Evolutionary conservation across 805 yeast species (phyloP), one percentile per base, ranked within the genome.

Genomic region (Yamadazyma ubonensis): DNA sequence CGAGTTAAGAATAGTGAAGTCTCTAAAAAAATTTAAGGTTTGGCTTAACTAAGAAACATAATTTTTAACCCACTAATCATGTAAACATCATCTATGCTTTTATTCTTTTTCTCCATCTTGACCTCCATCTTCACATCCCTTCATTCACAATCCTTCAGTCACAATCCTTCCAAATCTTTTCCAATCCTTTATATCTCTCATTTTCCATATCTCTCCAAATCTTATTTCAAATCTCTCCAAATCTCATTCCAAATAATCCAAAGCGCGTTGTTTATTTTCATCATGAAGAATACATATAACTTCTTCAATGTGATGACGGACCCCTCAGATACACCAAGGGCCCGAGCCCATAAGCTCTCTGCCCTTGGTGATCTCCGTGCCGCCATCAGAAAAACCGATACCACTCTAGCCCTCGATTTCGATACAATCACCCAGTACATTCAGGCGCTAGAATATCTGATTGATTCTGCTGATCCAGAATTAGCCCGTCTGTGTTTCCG

Each of bases 251-350:
- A 16, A 17, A 15, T 22, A 18, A 21, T 11, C 23, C 20, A 10
- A 21, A 32, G 20, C 35, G 35, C 35, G 35, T 6, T 35, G 31
- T 35, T 33, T 33, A 33, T 33, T 33, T 35, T 35, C 30, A 27
- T 16, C 6, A 27, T 27, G 30, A 16, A 27, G 16, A 29, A 37
- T 18, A 23, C 35, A 5, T n/a, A 34, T 14, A 29, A 16, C 16
- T 37, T 37, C 25, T 30, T 37, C 35, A 23, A 30, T 6, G 29
- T 7, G 5, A n/a, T 37, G n/a, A 22, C 40, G 18, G n/a, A n/a
- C n/a, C n/a, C n/a, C n/a, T 37, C 34, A 37, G 28, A 29, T 29
- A 37, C 10, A 16, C 30, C 15, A 29, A 29, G 22, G 38, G 38
- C 6, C 30, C 29, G 4, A 15, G 30, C n/a, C 12, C 18, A 10